phyloP scores from a whole-genome alignment of 345 rosid species.

The Heritiera littoralis region DNA sequence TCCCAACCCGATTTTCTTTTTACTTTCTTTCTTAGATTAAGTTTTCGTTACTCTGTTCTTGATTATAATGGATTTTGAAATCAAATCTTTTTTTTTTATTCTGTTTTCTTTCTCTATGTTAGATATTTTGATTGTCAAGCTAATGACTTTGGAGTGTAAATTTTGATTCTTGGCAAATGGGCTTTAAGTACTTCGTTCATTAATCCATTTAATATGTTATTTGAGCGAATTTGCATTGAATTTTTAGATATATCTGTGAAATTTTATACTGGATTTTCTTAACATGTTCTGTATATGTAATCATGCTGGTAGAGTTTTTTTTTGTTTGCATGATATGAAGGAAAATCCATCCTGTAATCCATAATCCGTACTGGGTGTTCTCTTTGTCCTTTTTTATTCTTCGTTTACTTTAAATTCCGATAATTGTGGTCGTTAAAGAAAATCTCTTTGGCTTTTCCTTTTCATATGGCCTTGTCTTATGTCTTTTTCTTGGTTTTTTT shows the following conservation, averaged over 20 bases:
- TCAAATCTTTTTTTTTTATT: not conserved
- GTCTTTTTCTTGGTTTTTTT: constrained; percentile 17
- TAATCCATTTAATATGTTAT: not conserved
- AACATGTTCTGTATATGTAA: not conserved
- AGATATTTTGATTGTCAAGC: constrained; percentile 2
- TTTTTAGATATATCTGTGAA: not conserved
- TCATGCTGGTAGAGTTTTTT: not conserved
- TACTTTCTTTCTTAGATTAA: not conserved
- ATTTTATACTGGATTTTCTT: not conserved
- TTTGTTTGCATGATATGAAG: constrained; percentile 22
- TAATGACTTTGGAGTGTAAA: not conserved
- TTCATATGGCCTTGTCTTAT: not conserved
- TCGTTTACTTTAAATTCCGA: constrained; percentile 18
- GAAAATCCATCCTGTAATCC: constrained; percentile 18
- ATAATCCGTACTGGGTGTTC: constrained; percentile 20
- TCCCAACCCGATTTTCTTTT: not conserved
- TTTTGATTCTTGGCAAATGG: constrained; percentile 12
- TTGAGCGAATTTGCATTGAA: not conserved
- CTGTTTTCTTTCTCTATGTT: not conserved
- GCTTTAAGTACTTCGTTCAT: not conserved
- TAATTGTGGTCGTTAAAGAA: constrained; percentile 13
- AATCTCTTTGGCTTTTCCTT: not conserved
- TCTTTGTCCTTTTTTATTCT: constrained; percentile 21
- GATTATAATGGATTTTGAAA: not conserved
- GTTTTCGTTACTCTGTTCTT: not conserved